Conservation (phyloP, 805 yeast species). For the Teunomyces kruisii region DNA sequence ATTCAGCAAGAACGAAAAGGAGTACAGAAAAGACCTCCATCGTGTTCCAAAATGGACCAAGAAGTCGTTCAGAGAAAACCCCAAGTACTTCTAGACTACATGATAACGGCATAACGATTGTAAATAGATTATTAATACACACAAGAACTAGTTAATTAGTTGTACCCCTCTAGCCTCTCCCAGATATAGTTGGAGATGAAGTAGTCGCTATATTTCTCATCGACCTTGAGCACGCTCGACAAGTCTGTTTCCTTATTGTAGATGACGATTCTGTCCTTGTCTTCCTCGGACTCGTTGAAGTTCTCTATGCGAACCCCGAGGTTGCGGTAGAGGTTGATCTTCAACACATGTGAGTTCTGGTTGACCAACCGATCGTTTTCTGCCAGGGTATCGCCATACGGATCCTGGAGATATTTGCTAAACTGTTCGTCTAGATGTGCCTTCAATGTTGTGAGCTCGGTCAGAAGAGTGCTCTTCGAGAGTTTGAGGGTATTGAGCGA, state of each 20-base stretch:
- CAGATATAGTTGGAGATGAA: conserved; percentile 76
- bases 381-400: conserved; percentile 29
- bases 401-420: conserved; percentile 6
- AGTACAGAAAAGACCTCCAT: conserved; percentile 87
- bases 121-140: conserved; percentile 7
- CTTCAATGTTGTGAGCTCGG: conserved; percentile 36
- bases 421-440: conserved; percentile 5
- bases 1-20: conserved; percentile 68
- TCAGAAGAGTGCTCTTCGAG: conserved; percentile 34
- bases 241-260: conserved; percentile 47
- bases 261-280: conserved; percentile 43
- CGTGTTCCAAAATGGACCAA: conserved; percentile 91
- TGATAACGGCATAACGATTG: not conserved
- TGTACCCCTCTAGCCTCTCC: conserved; percentile 51
- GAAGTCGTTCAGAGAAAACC: conserved; percentile 75
- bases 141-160: not conserved
- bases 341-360: conserved; percentile 48
- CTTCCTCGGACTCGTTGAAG: conserved; percentile 14
- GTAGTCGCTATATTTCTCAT: conserved; percentile 58
- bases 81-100: conserved; percentile 56
- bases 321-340: conserved; percentile 58
- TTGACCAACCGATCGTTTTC: conserved; percentile 32
- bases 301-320: conserved; percentile 55
- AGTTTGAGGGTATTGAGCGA: conserved; percentile 36
- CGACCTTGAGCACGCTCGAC: conserved; percentile 52